Percentiles rank a stretch among this genome's conserved stretches.
These are phyloP conservation scores for Castanospermum australe DNA, from an alignment of 306 rosid species.

Conservation along the genomic window DNA sequence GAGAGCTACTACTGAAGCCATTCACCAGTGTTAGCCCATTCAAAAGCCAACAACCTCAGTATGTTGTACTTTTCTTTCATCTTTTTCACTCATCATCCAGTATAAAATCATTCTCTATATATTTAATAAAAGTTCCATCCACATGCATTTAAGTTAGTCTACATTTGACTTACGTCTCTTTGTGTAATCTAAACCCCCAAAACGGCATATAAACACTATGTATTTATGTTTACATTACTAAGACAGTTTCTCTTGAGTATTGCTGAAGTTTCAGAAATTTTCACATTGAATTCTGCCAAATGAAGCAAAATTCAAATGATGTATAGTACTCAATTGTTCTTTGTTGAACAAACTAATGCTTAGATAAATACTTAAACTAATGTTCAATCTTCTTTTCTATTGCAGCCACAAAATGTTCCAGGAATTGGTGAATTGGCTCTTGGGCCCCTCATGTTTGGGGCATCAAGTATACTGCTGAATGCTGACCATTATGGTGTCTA, in stretches of 20 bases:
- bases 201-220: too few relatives aligned
- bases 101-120: too few relatives aligned
- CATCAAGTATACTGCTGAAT: constrained; percentile 77
- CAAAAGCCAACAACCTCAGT: too few relatives aligned
- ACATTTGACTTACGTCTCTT: too few relatives aligned
- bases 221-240: not conserved
- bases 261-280: not conserved
- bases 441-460: constrained; percentile 79
- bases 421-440: constrained; percentile 98
- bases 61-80: too few relatives aligned
- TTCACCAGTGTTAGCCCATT: too few relatives aligned
- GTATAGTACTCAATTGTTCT: not conserved
- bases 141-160: too few relatives aligned
- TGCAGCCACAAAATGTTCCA: constrained; percentile 67
- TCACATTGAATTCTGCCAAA: not conserved
- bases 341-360: not conserved
- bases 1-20: too few relatives aligned
- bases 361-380: not conserved
- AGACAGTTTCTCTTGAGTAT: not conserved
- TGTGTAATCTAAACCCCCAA: too few relatives aligned
- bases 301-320: not conserved
- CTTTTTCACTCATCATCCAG: too few relatives aligned
- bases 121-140: too few relatives aligned
- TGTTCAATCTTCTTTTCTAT: constrained; percentile 13
- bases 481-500: constrained; percentile 83